Conservation (phyloP, 352 stramenopile species). For the Phytophthora ohioensis region DNA sequence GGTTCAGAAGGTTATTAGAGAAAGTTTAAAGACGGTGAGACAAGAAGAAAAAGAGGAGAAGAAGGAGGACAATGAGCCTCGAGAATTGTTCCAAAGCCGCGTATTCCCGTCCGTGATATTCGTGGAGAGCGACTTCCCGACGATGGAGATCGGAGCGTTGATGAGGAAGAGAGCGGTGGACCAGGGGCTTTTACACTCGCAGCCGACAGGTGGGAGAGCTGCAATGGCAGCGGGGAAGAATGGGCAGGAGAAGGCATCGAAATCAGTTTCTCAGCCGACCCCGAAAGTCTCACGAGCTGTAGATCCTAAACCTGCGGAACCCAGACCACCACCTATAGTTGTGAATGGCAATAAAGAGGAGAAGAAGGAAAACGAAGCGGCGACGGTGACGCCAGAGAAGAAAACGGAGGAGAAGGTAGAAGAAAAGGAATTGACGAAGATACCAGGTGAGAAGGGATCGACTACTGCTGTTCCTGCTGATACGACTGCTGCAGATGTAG, state of each 20-base stretch:
- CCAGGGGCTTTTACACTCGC: neutral
- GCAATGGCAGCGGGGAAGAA: neutral
- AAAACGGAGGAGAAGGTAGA: conserved; percentile 3
- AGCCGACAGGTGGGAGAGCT: neutral
- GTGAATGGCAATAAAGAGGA: neutral
- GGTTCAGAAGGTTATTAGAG: conserved; percentile 6
- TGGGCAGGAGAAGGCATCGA: neutral
- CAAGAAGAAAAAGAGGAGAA: conserved; percentile 5
- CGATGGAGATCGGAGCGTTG: conserved; percentile 14
- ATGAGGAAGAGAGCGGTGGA: conserved; percentile 30
- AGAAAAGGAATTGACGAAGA: neutral
- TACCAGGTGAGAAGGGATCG: neutral
- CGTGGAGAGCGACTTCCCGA: conserved; percentile 46
- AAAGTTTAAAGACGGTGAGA: conserved; percentile 18
- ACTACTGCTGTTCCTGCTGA: neutral
- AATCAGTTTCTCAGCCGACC: neutral
- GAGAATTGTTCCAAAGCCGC: conserved; percentile 35
- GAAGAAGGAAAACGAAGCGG: neutral
- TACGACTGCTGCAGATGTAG: neutral
- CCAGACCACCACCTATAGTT: conserved; percentile 8
- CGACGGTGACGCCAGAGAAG: neutral
- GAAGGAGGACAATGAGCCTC: neutral
- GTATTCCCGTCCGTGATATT: conserved; percentile 40
- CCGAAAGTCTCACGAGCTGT: neutral
- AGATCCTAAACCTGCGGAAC: conserved; percentile 5